Evolutionary conservation across 306 rosid species (phyloP), one percentile per base, ranked within the genome.

Genomic region (Sindora glabra): DNA sequence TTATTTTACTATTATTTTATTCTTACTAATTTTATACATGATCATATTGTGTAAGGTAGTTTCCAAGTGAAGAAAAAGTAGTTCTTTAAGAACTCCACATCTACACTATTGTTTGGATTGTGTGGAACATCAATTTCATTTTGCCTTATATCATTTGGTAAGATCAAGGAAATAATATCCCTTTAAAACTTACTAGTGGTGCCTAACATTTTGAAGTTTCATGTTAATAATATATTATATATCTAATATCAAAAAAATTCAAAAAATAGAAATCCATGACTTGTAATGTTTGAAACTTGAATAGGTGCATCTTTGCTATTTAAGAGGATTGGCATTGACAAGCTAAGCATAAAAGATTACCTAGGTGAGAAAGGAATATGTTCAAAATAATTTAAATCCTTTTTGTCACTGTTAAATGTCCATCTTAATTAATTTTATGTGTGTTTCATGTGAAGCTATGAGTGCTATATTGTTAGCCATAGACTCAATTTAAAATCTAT

Each of bases 41-140:
- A n/a, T 45, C 38, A 67, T 22, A 25, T 41, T 61, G 53, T 64
- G 39, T 42, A 34, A 50, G 58, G 37, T 69, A 88, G 96, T 69
- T 88, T 88, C 76, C 94, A 85, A 86, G 96, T 85, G 65, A 88
- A 82, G 83, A 85, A 88, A 72, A 88, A 88, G 69, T 82, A 78
- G 27, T 85, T 88, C 72, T 88, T 88, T 77, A 82, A 74, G 84
- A 88, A 88, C 51, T 80, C 80, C 75, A 71, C 87, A 3, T 76
- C 73, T 38, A 85, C 85, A 46, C 80, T 88, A 76, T 72, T 88
- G 55, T 78, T 88, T 64, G 94, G 96, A 32, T 70, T 82, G 30
- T 33, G 74, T 12, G 96, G 96, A 36, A 85, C 94, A 22, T 74
- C 76, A 15, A 78, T 88, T 66, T 88, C 96, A 39, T 88, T 88